phyloP scores from a whole-genome alignment of 495 filamentous ascomycete species.

The Tuber brumale region DNA sequence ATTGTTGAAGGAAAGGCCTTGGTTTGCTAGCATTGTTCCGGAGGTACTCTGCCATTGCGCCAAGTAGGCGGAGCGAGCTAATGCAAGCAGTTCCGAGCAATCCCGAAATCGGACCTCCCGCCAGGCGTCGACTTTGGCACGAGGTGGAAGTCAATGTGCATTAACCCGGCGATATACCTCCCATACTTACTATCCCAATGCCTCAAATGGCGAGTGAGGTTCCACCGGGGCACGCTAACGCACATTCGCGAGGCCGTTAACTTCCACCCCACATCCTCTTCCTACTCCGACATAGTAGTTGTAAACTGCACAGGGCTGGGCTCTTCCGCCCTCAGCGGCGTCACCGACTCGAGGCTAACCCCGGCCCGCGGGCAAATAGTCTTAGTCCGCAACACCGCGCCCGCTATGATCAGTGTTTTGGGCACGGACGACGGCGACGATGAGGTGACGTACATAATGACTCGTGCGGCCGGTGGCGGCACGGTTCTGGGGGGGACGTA shows the following conservation, averaged over 20 bases:
- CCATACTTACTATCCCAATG: slow-evolving; percentile 76
- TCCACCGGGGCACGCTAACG: slow-evolving; percentile 54
- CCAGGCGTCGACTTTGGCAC: slow-evolving; percentile 59
- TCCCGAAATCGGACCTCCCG: slow-evolving; percentile 54
- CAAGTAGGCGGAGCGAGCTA: neutral
- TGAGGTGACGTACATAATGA: slow-evolving; percentile 85
- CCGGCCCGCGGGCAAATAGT: slow-evolving; percentile 85
- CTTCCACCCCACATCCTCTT: slow-evolving; percentile 54
- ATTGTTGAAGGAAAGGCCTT: slow-evolving; percentile 63
- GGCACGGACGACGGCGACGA: slow-evolving; percentile 76
- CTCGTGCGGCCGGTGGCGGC: slow-evolving; percentile 66
- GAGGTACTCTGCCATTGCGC: slow-evolving; percentile 48
- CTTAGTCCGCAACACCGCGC: slow-evolving; percentile 73
- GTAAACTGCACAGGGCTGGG: slow-evolving; percentile 84
- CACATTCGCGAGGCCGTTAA: slow-evolving; percentile 67
- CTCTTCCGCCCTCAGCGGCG: slow-evolving; percentile 69
- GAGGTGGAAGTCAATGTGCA: slow-evolving; percentile 75
- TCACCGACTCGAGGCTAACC: slow-evolving; percentile 64
- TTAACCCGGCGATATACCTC: slow-evolving; percentile 83
- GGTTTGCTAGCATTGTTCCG: slow-evolving; percentile 73
- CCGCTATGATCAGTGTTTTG: slow-evolving; percentile 61
- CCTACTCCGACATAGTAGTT: slow-evolving; percentile 59
- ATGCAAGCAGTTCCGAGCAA: slow-evolving; percentile 47
- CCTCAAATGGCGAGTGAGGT: slow-evolving; percentile 57
- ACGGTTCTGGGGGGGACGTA: slow-evolving; percentile 86